phyloP scores from a whole-genome alignment of 805 yeast genomes.

The Scheffersomyces lignosus region DNA sequence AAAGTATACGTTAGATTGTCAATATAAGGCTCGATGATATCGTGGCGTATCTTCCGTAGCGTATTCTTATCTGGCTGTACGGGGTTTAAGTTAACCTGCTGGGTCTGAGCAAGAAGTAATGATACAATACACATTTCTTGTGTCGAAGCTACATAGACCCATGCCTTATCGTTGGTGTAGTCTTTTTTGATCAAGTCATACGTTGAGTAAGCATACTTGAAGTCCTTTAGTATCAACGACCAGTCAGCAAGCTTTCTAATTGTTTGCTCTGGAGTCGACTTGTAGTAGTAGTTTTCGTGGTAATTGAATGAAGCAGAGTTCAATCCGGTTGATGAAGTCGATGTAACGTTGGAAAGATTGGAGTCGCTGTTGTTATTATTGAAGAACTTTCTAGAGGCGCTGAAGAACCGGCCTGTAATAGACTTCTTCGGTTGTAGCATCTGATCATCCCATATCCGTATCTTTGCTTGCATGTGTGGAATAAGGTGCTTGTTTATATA shows the following conservation, averaged over 20 bases:
- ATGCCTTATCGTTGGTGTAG: conserved; percentile 72
- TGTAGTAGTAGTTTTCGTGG: conserved; percentile 58
- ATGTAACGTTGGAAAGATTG: conserved; percentile 5
- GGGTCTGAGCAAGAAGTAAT: conserved; percentile 58
- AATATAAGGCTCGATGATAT: conserved; percentile 56
- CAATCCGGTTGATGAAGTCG: neutral
- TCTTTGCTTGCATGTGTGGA: conserved; percentile 84
- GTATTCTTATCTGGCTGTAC: conserved; percentile 41
- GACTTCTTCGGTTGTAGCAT: conserved; percentile 75
- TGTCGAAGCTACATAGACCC: conserved; percentile 77
- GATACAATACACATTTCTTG: conserved; percentile 86
- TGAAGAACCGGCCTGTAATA: conserved; percentile 69
- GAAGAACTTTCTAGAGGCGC: conserved; percentile 61
- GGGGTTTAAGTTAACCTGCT: conserved; percentile 30
- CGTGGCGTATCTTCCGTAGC: conserved; percentile 50
- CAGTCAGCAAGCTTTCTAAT: conserved; percentile 88
- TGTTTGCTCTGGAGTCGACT: conserved; percentile 66
- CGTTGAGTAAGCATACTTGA: conserved; percentile 75
- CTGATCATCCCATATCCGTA: conserved; percentile 84
- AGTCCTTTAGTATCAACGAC: conserved; percentile 89
- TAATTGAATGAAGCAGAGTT: conserved; percentile 40
- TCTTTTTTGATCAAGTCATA: conserved; percentile 84
- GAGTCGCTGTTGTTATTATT: conserved; percentile 35
- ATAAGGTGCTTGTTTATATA: conserved; percentile 51
- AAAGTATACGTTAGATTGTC: conserved; percentile 78